A percentile compares a stretch with the other conserved stretches of the same genome.
phyloP scores from a whole-genome alignment of 257 asterid genomes.

The Capsicum rhomboideum region DNA sequence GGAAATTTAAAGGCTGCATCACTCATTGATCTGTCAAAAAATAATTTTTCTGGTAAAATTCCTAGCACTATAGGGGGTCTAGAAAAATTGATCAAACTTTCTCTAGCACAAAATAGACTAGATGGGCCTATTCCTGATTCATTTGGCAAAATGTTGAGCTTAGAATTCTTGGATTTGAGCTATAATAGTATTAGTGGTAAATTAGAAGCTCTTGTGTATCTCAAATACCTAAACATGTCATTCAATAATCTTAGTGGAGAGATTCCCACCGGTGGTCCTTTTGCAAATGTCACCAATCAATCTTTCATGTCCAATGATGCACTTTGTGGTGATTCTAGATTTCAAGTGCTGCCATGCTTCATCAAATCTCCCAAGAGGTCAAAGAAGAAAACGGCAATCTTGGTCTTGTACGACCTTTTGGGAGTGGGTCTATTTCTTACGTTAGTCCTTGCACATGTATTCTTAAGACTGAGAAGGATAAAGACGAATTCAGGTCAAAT shows the following conservation, averaged over 20 bases:
- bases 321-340: background rate
- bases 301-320: background rate
- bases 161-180: background rate
- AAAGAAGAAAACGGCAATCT: background rate
- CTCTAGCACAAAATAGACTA: background rate
- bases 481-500: too few relatives aligned
- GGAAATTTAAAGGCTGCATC: background rate
- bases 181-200: background rate
- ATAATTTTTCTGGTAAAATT: background rate
- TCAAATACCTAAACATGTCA: background rate
- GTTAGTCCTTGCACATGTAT: too few relatives aligned
- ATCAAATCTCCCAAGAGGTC: background rate
- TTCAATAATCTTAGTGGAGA: background rate
- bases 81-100: background rate
- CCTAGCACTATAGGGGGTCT: background rate
- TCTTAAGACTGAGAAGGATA: too few relatives aligned
- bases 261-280: background rate
- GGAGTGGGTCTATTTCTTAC: too few relatives aligned
- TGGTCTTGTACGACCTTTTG: too few relatives aligned
- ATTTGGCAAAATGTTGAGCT: background rate
- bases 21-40: background rate
- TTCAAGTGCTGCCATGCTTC: background rate
- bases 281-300: background rate
- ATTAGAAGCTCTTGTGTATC: background rate
- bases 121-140: background rate